Conservation (phyloP, 768 basidiomycete genomes). For the Lanmaoa pseudosensibilis region DNA sequence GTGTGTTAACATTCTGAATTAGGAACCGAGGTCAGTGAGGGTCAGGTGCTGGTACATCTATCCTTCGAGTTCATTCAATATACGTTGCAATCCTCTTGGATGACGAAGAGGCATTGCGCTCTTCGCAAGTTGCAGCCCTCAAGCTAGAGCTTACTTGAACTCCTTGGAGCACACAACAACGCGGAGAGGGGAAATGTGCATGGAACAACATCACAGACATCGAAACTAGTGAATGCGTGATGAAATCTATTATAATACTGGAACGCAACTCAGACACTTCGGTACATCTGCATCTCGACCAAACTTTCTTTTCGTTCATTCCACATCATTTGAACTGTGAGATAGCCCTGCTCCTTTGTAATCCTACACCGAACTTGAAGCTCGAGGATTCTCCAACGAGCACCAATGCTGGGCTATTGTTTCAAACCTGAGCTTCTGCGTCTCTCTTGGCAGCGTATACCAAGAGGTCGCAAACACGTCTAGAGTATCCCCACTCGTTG, state of each 20-base stretch:
- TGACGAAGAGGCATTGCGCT: neutral
- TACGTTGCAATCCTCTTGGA: neutral
- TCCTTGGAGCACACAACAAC: neutral
- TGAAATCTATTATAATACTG: constrained; percentile 12
- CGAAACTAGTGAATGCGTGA: neutral
- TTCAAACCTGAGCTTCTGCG: constrained; percentile 27
- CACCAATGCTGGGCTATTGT: neutral
- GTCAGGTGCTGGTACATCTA: neutral
- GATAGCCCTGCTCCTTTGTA: constrained; percentile 1
- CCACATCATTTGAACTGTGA: neutral
- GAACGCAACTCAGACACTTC: neutral
- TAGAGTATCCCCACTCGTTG: constrained; percentile 95
- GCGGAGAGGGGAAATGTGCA: neutral
- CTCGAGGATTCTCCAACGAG: neutral
- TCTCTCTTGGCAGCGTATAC: constrained; percentile 79
- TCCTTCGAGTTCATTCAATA: neutral
- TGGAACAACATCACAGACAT: neutral
- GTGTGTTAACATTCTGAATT: no score
- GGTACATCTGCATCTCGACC: constrained; percentile 13
- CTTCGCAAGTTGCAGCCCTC: neutral
- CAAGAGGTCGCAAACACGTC: constrained; percentile 88
- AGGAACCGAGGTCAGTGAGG: neutral
- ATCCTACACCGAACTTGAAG: constrained; percentile 16
- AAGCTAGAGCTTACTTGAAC: neutral
- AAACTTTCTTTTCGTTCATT: constrained; percentile 1